A percentile compares a stretch with the other conserved stretches of the same genome.
Evolutionary conservation across 768 basidiomycete genomes (phyloP).

Genomic region (Lentinula raphanica): DNA sequence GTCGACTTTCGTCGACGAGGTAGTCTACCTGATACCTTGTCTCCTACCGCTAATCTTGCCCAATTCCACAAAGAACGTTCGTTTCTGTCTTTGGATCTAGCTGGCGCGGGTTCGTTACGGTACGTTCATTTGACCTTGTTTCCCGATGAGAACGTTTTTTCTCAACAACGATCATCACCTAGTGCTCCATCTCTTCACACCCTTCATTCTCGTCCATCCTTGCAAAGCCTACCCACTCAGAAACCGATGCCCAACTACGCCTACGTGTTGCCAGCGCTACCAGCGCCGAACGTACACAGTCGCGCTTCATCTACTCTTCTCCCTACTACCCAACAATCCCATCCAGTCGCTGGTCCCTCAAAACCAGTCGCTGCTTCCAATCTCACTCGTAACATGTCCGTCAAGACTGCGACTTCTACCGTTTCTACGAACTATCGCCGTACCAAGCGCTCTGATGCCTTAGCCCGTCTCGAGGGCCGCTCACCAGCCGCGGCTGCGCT

Average conservation of each 20-base stretch:
- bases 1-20: slow-evolving; percentile 22
- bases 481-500: background rate
- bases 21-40: slow-evolving; percentile 36
- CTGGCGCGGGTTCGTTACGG: slow-evolving; percentile 42
- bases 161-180: slow-evolving; percentile 14
- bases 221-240: slow-evolving; percentile 27
- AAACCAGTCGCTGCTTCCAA: background rate
- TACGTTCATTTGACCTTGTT: slow-evolving; percentile 9
- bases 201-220: slow-evolving; percentile 48
- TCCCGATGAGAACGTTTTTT: background rate
- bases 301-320: background rate
- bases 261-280: background rate
- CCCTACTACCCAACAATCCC: background rate
- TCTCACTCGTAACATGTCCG: background rate
- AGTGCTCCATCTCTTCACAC: slow-evolving; percentile 26
- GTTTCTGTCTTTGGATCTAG: slow-evolving; percentile 66
- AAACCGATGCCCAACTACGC: background rate
- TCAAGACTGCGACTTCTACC: background rate
- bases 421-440: slow-evolving; percentile 4
- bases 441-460: slow-evolving; percentile 4
- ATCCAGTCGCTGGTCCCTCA: background rate
- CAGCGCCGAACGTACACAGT: background rate
- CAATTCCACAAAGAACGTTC: slow-evolving; percentile 47
- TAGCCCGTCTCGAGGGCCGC: slow-evolving; percentile 5
- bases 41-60: slow-evolving; percentile 29